Evolutionary conservation across 1,284 basidiomycete species (phyloP), one percentile per base, ranked within the genome.

Genomic region (Pseudozyma pruni): DNA sequence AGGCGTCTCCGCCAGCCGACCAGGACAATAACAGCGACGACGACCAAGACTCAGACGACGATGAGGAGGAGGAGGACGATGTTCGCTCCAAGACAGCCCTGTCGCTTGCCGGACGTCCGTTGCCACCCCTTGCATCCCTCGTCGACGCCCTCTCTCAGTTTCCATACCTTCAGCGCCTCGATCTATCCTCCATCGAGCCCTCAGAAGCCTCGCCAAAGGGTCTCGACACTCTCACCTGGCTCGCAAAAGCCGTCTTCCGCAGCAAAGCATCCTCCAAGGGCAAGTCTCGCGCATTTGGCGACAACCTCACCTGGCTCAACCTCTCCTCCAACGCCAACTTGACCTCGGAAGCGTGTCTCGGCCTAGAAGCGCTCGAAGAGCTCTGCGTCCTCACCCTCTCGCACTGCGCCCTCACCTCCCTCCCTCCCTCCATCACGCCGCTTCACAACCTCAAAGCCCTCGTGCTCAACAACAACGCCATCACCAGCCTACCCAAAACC

Each of bases 131-230:
- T 3, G 35, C 55, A 2, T 58, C 67, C 0, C 58, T 78, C 13
- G 62, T 68, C 20, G 53, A 66, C n/a, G 78, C 79, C 0, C 58
- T 81, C 7, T 62, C 73, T 1, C 70, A 73, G 32, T 81, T 81
- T 45, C 48, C 25, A 9, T 47, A 69, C 32, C 59, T 81, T 27
- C 71, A 64, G 31, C 61, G 71, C 5, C 72, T 81, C 40, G 78
- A 81, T 23, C 43, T 81, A 4, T 73, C 72, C 13, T 47, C 64
- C 17, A 73, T 81, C 54, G 34, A 72, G 35, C 40, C 74, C 2
- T 79, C 77, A 1, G 58, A 61, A 0, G 56, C 69, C 9, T 56
- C 59, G 4, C 62, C 70, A 2, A 23, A 63, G 5, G 78, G 78
- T 1, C 68, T 79, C 9, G 35, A 19, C 9, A 46, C 48, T 3